Conservation (phyloP, 2,329 filamentous ascomycete genomes). For the Talaromyces funiculosus region DNA sequence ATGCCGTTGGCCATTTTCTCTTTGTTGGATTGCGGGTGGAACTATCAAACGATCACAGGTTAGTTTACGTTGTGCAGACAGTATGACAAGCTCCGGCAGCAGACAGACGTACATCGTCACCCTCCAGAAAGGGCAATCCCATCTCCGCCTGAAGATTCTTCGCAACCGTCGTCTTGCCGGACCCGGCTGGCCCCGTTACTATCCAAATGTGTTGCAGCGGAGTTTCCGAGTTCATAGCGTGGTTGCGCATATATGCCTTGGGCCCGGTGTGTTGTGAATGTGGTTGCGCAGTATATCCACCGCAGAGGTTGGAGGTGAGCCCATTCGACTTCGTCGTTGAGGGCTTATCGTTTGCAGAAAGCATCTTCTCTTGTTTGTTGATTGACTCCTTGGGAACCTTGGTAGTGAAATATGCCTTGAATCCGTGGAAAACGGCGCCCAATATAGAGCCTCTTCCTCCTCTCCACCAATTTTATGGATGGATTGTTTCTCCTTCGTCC, state of each 20-base stretch:
- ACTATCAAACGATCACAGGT: conserved; percentile 26
- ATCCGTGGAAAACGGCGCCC: background rate
- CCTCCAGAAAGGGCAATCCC: conserved; percentile 66
- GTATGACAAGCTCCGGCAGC: background rate
- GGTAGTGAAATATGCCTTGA: background rate
- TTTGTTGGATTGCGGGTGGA: conserved; percentile 61
- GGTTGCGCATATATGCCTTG: conserved; percentile 5
- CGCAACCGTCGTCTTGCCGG: conserved; percentile 72
- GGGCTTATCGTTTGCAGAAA: conserved; percentile 14
- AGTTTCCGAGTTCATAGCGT: background rate
- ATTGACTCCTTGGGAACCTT: background rate
- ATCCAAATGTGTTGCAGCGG: conserved; percentile 67
- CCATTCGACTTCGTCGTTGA: conserved; percentile 10
- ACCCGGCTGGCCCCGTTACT: conserved; percentile 72
- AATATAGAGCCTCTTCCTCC: background rate
- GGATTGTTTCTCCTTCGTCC: background rate
- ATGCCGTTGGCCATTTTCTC: conserved; percentile 84
- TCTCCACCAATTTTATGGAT: background rate
- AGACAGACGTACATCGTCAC: conserved; percentile 60
- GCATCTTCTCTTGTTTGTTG: conserved; percentile 3
- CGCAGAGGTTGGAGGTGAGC: conserved; percentile 12
- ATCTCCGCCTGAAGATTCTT: conserved; percentile 58
- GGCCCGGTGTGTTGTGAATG: background rate
- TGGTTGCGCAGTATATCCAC: conserved; percentile 1
- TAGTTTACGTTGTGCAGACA: background rate